Percentiles rank a stretch among this genome's conserved stretches.
Conservation (phyloP, 1,139 yeast genomes). For the Suhomyces taliae region DNA sequence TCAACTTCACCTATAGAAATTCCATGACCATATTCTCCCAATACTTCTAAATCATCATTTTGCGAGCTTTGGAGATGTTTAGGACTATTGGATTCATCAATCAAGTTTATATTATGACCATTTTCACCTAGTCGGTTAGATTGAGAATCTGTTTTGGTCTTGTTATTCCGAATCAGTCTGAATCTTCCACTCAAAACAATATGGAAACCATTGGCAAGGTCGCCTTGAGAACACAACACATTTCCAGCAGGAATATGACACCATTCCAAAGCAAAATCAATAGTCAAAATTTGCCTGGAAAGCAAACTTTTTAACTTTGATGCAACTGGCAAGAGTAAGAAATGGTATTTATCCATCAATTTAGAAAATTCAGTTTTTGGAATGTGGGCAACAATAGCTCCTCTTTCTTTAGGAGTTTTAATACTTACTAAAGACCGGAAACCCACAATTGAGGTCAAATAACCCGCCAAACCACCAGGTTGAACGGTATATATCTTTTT, state of each 20-base stretch:
- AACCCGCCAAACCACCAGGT: conserved; percentile 88
- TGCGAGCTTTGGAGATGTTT: conserved; percentile 5
- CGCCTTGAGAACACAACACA: conserved; percentile 76
- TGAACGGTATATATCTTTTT: conserved; percentile 56
- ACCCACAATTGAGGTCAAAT: conserved; percentile 77
- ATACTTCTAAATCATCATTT: conserved; percentile 34
- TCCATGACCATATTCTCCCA: conserved; percentile 91
- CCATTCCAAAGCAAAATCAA: conserved; percentile 96
- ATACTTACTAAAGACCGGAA: conserved; percentile 75
- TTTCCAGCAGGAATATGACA: conserved; percentile 86
- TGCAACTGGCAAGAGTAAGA: conserved; percentile 76
- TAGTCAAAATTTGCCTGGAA: conserved; percentile 64
- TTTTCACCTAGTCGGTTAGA: conserved; percentile 12
- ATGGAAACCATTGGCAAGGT: conserved; percentile 88
- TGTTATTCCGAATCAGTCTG: conserved; percentile 53
- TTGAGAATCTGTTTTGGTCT: conserved; percentile 8
- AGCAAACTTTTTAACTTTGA: conserved; percentile 64
- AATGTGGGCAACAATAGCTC: conserved; percentile 69
- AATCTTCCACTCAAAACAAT: conserved; percentile 88
- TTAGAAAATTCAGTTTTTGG: conserved; percentile 62
- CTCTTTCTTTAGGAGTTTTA: conserved; percentile 51
- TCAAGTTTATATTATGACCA: conserved; percentile 16
- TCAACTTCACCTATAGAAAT: conserved; percentile 95
- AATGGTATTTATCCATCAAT: conserved; percentile 73
- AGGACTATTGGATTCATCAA: conserved; percentile 22